These are phyloP conservation scores for Colletotrichum tofieldiae DNA, from an alignment of 2,329 filamentous ascomycete genomes.

Conservation along the genomic window DNA sequence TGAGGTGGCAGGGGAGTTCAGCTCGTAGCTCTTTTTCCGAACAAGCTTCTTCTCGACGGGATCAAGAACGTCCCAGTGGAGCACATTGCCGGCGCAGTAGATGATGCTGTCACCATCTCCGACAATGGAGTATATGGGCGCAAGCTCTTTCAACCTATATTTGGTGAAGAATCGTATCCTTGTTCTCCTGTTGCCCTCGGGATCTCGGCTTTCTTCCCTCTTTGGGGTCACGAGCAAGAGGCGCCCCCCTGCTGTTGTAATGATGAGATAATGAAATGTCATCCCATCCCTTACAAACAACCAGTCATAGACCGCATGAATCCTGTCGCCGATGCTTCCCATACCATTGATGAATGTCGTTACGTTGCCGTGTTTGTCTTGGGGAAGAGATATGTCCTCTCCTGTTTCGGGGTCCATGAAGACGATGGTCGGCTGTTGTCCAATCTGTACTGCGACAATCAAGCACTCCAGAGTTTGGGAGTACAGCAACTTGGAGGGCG, in stretches of 20 bases:
- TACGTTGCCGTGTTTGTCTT: slow-evolving; percentile 58
- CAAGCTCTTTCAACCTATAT: slow-evolving; percentile 42
- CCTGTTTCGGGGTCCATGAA: slow-evolving; percentile 73
- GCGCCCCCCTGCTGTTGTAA: slow-evolving; percentile 69
- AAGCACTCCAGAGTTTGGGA: slow-evolving; percentile 68
- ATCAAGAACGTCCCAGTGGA: slow-evolving; percentile 73
- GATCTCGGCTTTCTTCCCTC: slow-evolving; percentile 37
- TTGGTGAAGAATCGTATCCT: slow-evolving; percentile 37
- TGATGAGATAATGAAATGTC: slow-evolving; percentile 74
- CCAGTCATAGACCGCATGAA: slow-evolving; percentile 78
- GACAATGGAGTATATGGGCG: slow-evolving; percentile 70
- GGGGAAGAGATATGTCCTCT: slow-evolving; percentile 63
- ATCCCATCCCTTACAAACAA: slow-evolving; percentile 69
- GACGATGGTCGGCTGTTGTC: slow-evolving; percentile 63
- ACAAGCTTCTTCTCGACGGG: slow-evolving; percentile 66
- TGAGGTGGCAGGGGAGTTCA: slow-evolving; percentile 69
- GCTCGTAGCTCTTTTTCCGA: slow-evolving; percentile 60
- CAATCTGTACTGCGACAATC: slow-evolving; percentile 65
- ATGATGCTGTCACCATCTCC: slow-evolving; percentile 71
- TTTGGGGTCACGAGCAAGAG: slow-evolving; percentile 65
- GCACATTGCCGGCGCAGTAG: slow-evolving; percentile 65
- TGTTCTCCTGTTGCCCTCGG: slow-evolving; percentile 43
- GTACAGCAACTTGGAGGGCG: slow-evolving; percentile 69
- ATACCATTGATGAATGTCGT: slow-evolving; percentile 70
- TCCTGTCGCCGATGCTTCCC: slow-evolving; percentile 69